Conservation (phyloP, 75 land plant genomes). For the Isoetes taiwanensis region DNA sequence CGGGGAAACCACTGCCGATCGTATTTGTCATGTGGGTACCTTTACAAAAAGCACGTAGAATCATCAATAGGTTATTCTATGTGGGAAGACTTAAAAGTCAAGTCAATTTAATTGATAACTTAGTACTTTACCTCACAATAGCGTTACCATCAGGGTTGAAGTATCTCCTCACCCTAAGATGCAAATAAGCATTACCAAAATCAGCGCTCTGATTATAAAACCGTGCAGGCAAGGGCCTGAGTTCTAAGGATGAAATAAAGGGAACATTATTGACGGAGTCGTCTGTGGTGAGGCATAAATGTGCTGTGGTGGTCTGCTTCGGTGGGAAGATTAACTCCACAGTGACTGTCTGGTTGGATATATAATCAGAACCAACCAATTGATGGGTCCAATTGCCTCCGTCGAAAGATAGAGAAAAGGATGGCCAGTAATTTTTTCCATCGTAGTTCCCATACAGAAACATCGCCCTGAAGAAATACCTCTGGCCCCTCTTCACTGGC, state of each 20-base stretch:
- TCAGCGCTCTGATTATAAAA: constrained; percentile 17
- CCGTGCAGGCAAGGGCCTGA: constrained; percentile 2
- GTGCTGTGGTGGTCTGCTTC: too few species aligned
- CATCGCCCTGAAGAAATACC: constrained; percentile 36
- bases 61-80: too few species aligned
- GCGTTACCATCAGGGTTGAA: too few species aligned
- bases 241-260: constrained; percentile 20
- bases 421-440: constrained; percentile 13
- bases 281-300: too few species aligned
- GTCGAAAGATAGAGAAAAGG: background rate
- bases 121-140: too few species aligned
- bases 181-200: background rate
- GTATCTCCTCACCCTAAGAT: too few species aligned
- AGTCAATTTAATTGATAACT: too few species aligned
- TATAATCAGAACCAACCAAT: background rate
- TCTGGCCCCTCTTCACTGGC: constrained; percentile 25
- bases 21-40: too few species aligned
- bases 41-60: too few species aligned
- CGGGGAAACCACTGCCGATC: too few species aligned
- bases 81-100: too few species aligned
- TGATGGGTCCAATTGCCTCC: constrained; percentile 11
- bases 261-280: constrained; percentile 11
- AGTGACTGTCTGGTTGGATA: background rate
- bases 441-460: constrained; percentile 57
- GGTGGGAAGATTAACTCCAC: constrained; percentile 16